A percentile compares a stretch with the other conserved stretches of the same genome.
Evolutionary conservation across 768 basidiomycete genomes (phyloP).

Genomic region (Hypsizygus marmoreus): DNA sequence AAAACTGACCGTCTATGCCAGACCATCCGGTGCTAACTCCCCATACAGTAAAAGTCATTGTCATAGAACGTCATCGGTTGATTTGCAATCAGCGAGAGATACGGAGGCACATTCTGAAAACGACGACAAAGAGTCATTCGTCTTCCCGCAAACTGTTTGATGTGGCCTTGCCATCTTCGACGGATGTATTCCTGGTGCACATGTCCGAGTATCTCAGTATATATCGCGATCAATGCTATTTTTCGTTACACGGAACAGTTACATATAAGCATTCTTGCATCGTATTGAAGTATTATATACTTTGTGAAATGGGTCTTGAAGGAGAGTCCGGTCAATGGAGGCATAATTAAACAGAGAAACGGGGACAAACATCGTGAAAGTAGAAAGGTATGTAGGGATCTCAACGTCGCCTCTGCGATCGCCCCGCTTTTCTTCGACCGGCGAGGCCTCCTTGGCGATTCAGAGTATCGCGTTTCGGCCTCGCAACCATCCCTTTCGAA

Average conservation of each 20-base stretch:
- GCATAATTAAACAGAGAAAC: neutral
- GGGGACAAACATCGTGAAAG: constrained; percentile 6
- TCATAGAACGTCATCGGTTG: constrained; percentile 25
- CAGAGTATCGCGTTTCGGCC: constrained; percentile 53
- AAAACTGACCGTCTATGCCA: constrained; percentile 3
- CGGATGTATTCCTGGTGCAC: too few relatives aligned
- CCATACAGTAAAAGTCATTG: constrained; percentile 27
- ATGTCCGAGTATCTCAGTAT: too few relatives aligned
- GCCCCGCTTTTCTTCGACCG: constrained; percentile 66
- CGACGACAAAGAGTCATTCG: constrained; percentile 25
- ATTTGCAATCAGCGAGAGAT: constrained; percentile 29
- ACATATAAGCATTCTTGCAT: neutral
- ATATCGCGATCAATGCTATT: too few relatives aligned
- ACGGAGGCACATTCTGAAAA: constrained; percentile 28
- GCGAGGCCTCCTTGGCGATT: constrained; percentile 68
- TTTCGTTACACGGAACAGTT: neutral
- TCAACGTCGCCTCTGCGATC: constrained; percentile 72
- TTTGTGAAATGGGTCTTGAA: constrained; percentile 3
- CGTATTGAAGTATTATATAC: constrained; percentile 4
- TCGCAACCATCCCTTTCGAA: constrained; percentile 70
- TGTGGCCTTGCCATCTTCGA: too few relatives aligned
- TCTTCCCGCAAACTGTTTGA: constrained; percentile 21
- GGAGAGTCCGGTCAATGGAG: neutral
- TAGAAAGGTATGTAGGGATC: constrained; percentile 2
- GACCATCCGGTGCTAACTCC: constrained; percentile 21